Conservation (phyloP, 129 eudicot species). For the Artemisia argyi region DNA sequence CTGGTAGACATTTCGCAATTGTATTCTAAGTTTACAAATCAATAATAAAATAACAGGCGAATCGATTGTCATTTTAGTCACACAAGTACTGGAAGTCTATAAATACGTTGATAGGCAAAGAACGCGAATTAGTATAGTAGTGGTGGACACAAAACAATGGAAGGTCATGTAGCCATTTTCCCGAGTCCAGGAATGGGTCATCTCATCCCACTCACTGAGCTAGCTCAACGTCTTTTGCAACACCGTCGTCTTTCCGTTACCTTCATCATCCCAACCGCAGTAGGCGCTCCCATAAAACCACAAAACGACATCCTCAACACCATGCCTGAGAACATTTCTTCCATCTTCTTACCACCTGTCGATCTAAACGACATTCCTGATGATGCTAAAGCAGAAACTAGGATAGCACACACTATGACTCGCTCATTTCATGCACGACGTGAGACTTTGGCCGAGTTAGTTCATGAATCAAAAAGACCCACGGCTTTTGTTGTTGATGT, state of each 20-base stretch:
- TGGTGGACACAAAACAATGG: background rate
- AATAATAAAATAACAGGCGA: too few species aligned
- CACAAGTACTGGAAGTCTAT: background rate
- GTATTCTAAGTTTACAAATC: too few species aligned
- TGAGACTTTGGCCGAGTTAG: constrained; percentile 14
- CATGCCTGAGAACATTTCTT: constrained; percentile 27
- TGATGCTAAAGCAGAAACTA: constrained; percentile 24
- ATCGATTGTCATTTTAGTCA: too few species aligned
- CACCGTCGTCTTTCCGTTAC: constrained; percentile 32
- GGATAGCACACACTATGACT: constrained; percentile 34
- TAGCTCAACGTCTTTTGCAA: constrained; percentile 34
- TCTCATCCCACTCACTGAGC: constrained; percentile 43
- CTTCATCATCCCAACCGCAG: constrained; percentile 41
- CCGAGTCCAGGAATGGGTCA: constrained; percentile 61
- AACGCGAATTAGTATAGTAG: too few species aligned
- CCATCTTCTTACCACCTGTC: constrained; percentile 45
- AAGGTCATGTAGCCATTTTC: constrained; percentile 36
- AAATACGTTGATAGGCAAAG: background rate
- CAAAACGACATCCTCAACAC: constrained; percentile 34
- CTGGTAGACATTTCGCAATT: too few species aligned
- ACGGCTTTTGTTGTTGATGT: constrained; percentile 38
- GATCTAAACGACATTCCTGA: constrained; percentile 31
- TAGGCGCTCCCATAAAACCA: constrained; percentile 33
- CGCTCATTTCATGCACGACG: constrained; percentile 40
- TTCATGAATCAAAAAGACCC: constrained; percentile 9